Evolutionary conservation across 2,329 filamentous ascomycete species (phyloP).

Genomic region (Aquanectria penicillioides): DNA sequence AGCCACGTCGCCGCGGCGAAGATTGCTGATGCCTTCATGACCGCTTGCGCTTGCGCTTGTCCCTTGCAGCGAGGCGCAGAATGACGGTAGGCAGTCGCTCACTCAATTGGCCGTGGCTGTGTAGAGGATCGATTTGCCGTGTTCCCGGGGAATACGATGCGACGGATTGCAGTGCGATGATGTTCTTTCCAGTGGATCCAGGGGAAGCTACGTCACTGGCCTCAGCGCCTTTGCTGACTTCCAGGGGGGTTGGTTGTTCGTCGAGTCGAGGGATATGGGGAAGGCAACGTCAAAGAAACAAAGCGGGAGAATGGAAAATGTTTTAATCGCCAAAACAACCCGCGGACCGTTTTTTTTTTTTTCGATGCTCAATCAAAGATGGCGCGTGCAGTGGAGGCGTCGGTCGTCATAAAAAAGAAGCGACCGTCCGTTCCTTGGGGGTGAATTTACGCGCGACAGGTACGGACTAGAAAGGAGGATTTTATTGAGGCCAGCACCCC

Average conservation of each 20-base stretch:
- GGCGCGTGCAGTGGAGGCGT: conserved; percentile 8
- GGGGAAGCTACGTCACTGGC: background rate
- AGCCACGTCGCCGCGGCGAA: conserved; percentile 9
- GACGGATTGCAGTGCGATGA: no score
- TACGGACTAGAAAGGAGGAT: background rate
- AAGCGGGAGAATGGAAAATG: background rate
- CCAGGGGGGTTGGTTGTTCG: background rate
- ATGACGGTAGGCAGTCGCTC: no score
- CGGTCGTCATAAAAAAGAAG: background rate
- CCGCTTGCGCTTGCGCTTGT: no score
- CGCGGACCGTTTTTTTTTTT: background rate
- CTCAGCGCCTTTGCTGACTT: no score
- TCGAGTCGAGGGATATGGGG: background rate
- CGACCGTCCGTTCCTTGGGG: background rate
- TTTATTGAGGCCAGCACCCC: conserved; percentile 18
- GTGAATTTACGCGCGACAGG: background rate
- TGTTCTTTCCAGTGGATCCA: background rate
- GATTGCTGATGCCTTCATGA: conserved; percentile 11
- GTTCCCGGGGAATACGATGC: background rate
- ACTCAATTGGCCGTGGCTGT: conserved; percentile 1
- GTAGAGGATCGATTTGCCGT: background rate
- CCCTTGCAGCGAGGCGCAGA: background rate
- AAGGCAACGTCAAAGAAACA: background rate
- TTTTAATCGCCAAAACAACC: background rate
- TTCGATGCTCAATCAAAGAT: background rate